Base-by-base conservation (phyloP, 2,329 filamentous ascomycete genomes). In the Fusarium fracticaudum region DNA sequence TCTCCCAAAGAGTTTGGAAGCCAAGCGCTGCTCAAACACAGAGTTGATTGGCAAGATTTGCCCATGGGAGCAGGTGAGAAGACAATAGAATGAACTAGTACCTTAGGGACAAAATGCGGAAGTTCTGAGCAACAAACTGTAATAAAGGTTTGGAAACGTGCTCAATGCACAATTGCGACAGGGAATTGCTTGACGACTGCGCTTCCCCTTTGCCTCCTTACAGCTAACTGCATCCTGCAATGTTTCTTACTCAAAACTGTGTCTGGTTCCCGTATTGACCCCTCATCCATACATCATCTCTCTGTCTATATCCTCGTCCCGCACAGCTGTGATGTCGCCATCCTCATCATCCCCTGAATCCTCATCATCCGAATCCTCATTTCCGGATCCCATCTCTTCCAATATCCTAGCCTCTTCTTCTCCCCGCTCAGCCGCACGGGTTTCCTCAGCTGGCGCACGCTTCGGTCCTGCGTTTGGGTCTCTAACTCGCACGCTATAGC, bases 401-500 rank as follows among this genome's bases (percentile, higher is more conserved):
- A 69, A 41, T 29, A 77, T 14, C 29, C 62, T 60, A 1, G 76
- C 63, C 13, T 76, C 74, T 38, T 79, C 78, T 29, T 77, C 79
- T 41, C 76, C 76, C 7, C 75, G 74, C 12, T 76, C 76, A 6
- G 71, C 54, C 11, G 60, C 69, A 18, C 69, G 72, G 18, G 64
- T 66, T 14, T 73, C 63, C 15, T 70, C 77, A 24, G 64, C 67
- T 6, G 74, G 61, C 1, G 73, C 53, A 15, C 67, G 53, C 40
- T 78, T 76, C 9, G 70, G 35, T 20, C 63, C 65, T 43, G 75
- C 75, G 31, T 69, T 75, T 3, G 73, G 74, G 20, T 80, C 78
- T 12, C 76, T 71, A 4, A 83, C 71, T 18, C 79, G 78, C 13
- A 81, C 80, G 26, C 81, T 82, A 40, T 83, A 83, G 2, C 81